Percentiles rank a stretch among this genome's conserved stretches.
These are phyloP conservation scores for Coemansia sp. DNA, from an alignment of 192 early-diverging fungal genomes.

Conservation along the genomic window DNA sequence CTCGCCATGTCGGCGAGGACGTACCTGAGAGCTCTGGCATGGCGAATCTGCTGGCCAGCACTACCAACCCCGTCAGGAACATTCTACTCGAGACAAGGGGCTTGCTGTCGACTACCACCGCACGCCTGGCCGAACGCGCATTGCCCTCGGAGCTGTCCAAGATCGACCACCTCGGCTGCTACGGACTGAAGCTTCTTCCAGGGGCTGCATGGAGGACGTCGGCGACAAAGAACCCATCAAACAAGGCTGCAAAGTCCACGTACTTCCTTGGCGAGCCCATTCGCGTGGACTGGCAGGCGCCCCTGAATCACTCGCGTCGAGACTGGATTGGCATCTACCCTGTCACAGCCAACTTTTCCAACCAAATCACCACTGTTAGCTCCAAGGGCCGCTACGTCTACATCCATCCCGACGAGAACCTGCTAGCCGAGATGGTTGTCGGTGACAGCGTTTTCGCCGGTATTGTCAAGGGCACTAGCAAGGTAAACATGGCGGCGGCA, in stretches of 20 bases:
- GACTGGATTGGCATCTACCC: constrained; percentile 97
- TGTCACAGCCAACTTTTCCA: constrained; percentile 70
- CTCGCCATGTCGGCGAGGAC: background rate
- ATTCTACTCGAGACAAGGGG: constrained; percentile 60
- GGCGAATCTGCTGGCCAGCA: constrained; percentile 57
- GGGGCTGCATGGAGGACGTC: constrained; percentile 25
- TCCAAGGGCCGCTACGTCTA: constrained; percentile 73
- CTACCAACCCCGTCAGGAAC: constrained; percentile 60
- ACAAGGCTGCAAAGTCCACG: constrained; percentile 9
- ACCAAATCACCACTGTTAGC: constrained; percentile 71
- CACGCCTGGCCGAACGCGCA: constrained; percentile 43
- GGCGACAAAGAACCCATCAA: background rate
- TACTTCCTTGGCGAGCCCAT: constrained; percentile 80
- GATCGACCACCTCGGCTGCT: constrained; percentile 20
- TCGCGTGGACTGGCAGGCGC: constrained; percentile 70
- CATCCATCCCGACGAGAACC: constrained; percentile 57
- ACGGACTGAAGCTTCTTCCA: constrained; percentile 28
- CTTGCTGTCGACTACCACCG: constrained; percentile 43
- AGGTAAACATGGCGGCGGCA: constrained; percentile 15
- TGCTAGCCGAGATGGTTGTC: constrained; percentile 56
- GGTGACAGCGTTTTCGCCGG: constrained; percentile 53
- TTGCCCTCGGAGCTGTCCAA: constrained; percentile 41
- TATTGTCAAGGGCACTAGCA: constrained; percentile 35
- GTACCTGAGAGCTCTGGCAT: constrained; percentile 13
- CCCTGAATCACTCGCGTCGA: constrained; percentile 62